Evolutionary conservation across 2,329 filamentous ascomycete genomes (phyloP).

Genomic region (Neofusicoccum sp.): DNA sequence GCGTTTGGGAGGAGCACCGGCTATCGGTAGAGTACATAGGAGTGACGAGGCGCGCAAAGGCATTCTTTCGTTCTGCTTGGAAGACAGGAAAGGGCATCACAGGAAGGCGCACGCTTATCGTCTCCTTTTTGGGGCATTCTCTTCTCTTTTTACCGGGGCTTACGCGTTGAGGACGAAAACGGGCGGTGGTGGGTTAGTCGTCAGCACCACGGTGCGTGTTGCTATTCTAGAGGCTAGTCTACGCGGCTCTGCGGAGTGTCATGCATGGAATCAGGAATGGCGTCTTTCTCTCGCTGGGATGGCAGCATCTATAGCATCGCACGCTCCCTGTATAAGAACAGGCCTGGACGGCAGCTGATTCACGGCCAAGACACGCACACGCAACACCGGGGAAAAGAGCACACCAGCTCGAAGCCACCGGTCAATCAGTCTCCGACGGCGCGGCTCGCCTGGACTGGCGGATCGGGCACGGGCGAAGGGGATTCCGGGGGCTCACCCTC

Average conservation of each 20-base stretch:
- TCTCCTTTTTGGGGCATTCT: not conserved
- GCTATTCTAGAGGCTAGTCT: not conserved
- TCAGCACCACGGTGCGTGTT: not conserved
- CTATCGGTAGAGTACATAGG: conserved; percentile 4
- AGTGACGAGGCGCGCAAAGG: not conserved
- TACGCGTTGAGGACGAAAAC: not conserved
- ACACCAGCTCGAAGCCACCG: no score
- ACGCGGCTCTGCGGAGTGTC: conserved; percentile 3
- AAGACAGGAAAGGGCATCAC: not conserved
- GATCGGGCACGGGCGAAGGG: not conserved
- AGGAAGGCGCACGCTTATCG: not conserved
- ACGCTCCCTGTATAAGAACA: not conserved
- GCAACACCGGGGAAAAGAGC: not conserved
- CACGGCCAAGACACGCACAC: not conserved
- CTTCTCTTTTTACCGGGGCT: not conserved
- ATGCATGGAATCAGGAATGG: not conserved
- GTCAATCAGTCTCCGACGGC: no score
- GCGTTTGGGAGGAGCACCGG: not conserved
- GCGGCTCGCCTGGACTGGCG: not conserved
- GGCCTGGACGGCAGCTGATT: no score
- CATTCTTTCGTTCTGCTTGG: not conserved
- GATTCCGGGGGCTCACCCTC: no score
- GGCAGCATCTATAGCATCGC: not conserved
- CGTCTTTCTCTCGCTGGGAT: not conserved
- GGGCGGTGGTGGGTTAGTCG: not conserved